Evolutionary conservation across 2,329 filamentous ascomycete species (phyloP).

Genomic region (Fusarium sublunatum): DNA sequence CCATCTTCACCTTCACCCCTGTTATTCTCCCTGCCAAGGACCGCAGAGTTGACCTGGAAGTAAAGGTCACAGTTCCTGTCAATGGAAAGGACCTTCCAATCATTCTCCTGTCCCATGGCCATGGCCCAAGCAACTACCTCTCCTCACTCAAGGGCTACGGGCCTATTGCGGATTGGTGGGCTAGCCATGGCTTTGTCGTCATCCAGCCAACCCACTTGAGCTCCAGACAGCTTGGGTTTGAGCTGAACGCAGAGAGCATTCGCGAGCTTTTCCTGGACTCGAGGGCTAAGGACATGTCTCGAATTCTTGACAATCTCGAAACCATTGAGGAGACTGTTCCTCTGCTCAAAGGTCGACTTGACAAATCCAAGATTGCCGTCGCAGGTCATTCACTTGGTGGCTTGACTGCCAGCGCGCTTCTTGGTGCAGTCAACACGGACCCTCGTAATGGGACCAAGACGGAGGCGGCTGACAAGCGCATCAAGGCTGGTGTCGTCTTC

Average conservation of each 20-base stretch:
- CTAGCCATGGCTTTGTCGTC: constrained; percentile 45
- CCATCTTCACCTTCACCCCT: constrained; percentile 42
- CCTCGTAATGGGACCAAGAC: constrained; percentile 33
- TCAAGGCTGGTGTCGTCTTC: constrained; percentile 45
- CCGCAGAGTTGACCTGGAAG: constrained; percentile 40
- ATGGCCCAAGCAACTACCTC: constrained; percentile 44
- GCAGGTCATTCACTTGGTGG: constrained; percentile 44
- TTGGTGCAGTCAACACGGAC: constrained; percentile 41
- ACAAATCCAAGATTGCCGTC: constrained; percentile 39
- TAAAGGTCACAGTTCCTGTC: constrained; percentile 39
- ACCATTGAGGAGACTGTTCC: constrained; percentile 39
- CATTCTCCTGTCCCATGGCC: constrained; percentile 45
- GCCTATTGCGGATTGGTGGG: constrained; percentile 44
- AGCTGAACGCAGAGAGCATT: constrained; percentile 9
- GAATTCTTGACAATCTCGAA: constrained; percentile 42
- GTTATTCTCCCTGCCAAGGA: constrained; percentile 30
- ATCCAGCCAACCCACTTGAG: constrained; percentile 46
- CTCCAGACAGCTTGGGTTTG: constrained; percentile 30
- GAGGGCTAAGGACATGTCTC: constrained; percentile 38
- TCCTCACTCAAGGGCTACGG: constrained; percentile 43
- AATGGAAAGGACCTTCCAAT: constrained; percentile 36
- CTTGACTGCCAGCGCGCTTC: constrained; percentile 31
- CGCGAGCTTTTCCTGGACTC: constrained; percentile 38
- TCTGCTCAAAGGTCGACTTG: constrained; percentile 39
- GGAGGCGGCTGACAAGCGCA: constrained; percentile 27